Conservation (phyloP, 78 protist genomes). For the Isochrysis galbana region DNA sequence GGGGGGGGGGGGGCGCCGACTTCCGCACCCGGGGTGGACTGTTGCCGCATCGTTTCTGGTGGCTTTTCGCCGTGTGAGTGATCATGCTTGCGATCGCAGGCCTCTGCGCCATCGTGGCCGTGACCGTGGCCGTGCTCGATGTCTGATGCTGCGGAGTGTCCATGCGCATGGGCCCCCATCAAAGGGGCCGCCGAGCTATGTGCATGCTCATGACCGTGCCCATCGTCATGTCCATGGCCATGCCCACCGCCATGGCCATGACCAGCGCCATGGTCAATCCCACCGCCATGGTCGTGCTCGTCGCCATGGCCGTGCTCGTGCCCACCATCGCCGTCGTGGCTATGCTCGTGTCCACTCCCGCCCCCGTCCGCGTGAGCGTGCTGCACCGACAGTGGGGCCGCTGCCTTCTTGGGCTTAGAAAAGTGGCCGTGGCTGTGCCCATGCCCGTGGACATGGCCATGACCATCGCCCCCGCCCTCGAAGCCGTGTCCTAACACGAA, state of each 20-base stretch:
- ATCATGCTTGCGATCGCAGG: constrained; percentile 6
- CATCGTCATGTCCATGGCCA: no score
- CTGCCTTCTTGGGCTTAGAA: no score
- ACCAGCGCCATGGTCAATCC: no score
- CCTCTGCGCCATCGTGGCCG: constrained; percentile 29
- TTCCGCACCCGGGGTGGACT: neutral
- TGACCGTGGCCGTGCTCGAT: constrained; percentile 28
- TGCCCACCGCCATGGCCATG: no score
- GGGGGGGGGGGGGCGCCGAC: constrained; percentile 16
- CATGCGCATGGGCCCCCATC: no score
- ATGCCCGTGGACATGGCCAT: constrained; percentile 43
- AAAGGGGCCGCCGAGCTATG: no score
- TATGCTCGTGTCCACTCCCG: neutral
- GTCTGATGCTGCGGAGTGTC: neutral
- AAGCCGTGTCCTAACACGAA: neutral
- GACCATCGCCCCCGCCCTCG: no score
- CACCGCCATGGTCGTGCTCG: no score
- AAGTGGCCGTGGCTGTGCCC: constrained; percentile 39
- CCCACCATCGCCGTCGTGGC: neutral
- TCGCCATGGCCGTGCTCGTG: neutral
- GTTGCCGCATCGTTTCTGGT: neutral
- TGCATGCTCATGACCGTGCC: no score
- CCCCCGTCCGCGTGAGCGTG: no score
- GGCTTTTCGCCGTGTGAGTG: neutral
- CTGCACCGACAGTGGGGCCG: no score